Evolutionary conservation across 768 basidiomycete species (phyloP), one percentile per base, ranked within the genome.

Genomic region (Coprinopsis strossmayeri): DNA sequence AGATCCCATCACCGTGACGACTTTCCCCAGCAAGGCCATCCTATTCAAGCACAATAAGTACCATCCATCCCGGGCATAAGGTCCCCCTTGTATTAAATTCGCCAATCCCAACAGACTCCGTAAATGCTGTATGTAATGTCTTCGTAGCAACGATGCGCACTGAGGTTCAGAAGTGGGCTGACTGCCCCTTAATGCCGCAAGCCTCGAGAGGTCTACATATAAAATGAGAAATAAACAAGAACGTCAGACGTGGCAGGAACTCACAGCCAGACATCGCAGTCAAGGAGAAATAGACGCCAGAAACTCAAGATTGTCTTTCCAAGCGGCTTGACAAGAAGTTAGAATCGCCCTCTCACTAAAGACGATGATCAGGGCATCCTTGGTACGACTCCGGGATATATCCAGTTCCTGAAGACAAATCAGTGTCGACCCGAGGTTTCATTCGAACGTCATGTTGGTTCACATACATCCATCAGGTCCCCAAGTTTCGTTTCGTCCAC

Each of bases 281-380:
- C 7, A 39, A 17, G 9, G n/a, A 18, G 9, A 38, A 17, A 39
- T 18, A 13, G 23, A 11, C 18, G 12, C 24, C 25, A 42, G 4
- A 39, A 39, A 3, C 13, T 24, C 28, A 55, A 20, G 7, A 60
- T 67, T 15, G 51, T 62, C 81, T 76, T 82, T 25, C 60, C 54
- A 35, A 69, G 64, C 40, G 21, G 42, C 50, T 48, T 64, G 60
- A 53, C 80, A 80, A 50, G 73, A 72, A 48, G 80, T 72, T 51
- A 82, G 62, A 32, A 83, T 63, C 2, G 80, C 78, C 27, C 63
- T 57, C 52, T 82, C 80, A 3, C 68, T 67, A 53, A 81, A 63
- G 37, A 71, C 70, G 44, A 79, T 53, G 5, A 66, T 62, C 27
- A 82, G 52, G 15, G 73, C 78, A 37, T 70, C 51, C 48, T 67